Conservation (phyloP, 2,329 filamentous ascomycete genomes). For the Plectosphaerella sp. region DNA sequence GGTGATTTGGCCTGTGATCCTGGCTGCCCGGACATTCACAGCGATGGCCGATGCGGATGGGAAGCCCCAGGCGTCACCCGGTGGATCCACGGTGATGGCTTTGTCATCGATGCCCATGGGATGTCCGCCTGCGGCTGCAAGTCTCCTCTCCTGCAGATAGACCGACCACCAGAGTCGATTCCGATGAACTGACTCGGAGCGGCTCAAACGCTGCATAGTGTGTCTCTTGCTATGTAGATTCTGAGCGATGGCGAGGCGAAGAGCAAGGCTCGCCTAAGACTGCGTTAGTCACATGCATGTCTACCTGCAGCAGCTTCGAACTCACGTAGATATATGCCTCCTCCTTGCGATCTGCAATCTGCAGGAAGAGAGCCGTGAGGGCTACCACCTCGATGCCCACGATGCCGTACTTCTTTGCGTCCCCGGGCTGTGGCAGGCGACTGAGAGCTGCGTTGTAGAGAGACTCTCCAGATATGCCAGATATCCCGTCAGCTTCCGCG, state of each 20-base stretch:
- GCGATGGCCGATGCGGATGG: slow-evolving; percentile 1
- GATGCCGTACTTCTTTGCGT: slow-evolving; percentile 3
- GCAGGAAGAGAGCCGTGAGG: slow-evolving; percentile 9
- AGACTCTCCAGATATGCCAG: slow-evolving; percentile 2
- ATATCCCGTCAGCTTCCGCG: not conserved
- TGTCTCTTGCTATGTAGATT: slow-evolving; percentile 1
- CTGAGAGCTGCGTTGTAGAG: slow-evolving; percentile 4
- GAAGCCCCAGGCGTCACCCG: slow-evolving; percentile 3
- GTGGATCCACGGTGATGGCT: slow-evolving; percentile 5
- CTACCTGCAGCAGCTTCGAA: too few species aligned
- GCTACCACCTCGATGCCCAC: slow-evolving; percentile 7
- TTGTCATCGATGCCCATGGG: slow-evolving; percentile 8
- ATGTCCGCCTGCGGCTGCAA: slow-evolving; percentile 8
- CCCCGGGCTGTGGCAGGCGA: slow-evolving; percentile 3
- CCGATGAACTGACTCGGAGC: slow-evolving; percentile 9
- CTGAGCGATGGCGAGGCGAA: slow-evolving; percentile 6
- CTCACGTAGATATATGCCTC: slow-evolving; percentile 12
- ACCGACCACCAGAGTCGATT: slow-evolving; percentile 12
- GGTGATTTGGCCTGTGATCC: slow-evolving; percentile 6
- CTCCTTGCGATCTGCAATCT: slow-evolving; percentile 10
- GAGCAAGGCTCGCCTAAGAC: slow-evolving; percentile 6
- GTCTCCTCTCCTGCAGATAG: slow-evolving; percentile 12
- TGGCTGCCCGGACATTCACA: slow-evolving; percentile 8
- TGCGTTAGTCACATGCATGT: too few species aligned
- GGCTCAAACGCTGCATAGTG: not conserved